These are phyloP conservation scores for Torulaspora franciscae DNA, from an alignment of 805 yeast genomes.

Conservation along the genomic window DNA sequence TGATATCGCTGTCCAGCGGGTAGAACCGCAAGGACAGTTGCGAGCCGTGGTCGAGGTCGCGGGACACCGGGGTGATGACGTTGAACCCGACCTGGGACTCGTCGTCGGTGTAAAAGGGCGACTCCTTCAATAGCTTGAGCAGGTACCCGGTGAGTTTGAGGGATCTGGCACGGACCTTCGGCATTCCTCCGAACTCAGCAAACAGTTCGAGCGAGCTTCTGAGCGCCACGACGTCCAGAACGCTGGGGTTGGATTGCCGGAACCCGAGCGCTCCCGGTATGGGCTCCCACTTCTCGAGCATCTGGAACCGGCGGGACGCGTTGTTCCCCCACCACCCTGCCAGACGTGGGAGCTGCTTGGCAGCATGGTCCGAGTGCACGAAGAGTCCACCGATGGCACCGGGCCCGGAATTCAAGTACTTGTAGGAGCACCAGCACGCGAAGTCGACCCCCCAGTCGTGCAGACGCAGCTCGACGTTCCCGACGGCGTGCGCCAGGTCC, in stretches of 20 bases:
- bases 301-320: slow-evolving; percentile 61
- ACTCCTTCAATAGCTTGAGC: slow-evolving; percentile 42
- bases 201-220: slow-evolving; percentile 61
- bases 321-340: slow-evolving; percentile 99
- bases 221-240: slow-evolving; percentile 73
- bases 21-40: slow-evolving; percentile 74
- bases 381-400: slow-evolving; percentile 88
- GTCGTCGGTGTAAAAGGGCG: slow-evolving; percentile 41
- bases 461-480: slow-evolving; percentile 69
- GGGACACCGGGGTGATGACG: slow-evolving; percentile 66
- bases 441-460: slow-evolving; percentile 92
- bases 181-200: slow-evolving; percentile 59
- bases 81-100: slow-evolving; percentile 43
- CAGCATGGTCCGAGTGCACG: slow-evolving; percentile 51
- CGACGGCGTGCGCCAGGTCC: slow-evolving; percentile 95
- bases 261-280: slow-evolving; percentile 82
- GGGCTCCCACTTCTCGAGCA: slow-evolving; percentile 76
- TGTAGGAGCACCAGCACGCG: slow-evolving; percentile 93
- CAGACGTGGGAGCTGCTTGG: slow-evolving; percentile 52
- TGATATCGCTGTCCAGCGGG: slow-evolving; percentile 48
- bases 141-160: slow-evolving; percentile 53
- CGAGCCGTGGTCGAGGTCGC: slow-evolving; percentile 60
- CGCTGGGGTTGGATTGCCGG: slow-evolving; percentile 87
- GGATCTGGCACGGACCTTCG: slow-evolving; percentile 51
- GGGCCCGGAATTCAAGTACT: slow-evolving; percentile 87